Percentiles rank a stretch among this genome's conserved stretches.
Conservation (phyloP, 768 basidiomycete species). For the Rhizopogon sp. region DNA sequence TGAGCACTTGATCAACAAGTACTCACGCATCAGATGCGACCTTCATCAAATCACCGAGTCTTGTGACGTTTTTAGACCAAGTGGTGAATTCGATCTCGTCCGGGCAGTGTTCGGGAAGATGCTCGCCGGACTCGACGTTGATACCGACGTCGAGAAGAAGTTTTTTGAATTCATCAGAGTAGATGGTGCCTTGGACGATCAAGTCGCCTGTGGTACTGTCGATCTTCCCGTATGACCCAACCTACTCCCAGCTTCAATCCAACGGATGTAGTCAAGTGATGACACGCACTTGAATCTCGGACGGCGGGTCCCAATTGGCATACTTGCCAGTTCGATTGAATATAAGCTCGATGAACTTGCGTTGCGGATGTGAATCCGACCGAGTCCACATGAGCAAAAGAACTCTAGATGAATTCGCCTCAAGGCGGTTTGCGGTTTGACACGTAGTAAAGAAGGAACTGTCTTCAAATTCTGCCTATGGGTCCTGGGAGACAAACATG, state of each 20-base stretch:
- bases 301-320: slow-evolving; percentile 25
- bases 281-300: slow-evolving; percentile 12
- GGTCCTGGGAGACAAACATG: too few relatives aligned
- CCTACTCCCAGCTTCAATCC: not conserved
- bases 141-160: not conserved
- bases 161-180: not conserved
- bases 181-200: slow-evolving; percentile 15
- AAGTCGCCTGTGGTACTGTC: slow-evolving; percentile 17
- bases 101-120: slow-evolving; percentile 4
- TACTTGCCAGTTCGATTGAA: slow-evolving; percentile 17
- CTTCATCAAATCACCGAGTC: slow-evolving; percentile 1
- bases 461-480: too few relatives aligned
- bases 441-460: too few relatives aligned
- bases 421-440: too few relatives aligned
- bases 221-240: slow-evolving; percentile 22
- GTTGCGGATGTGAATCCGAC: slow-evolving; percentile 6
- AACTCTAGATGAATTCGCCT: too few relatives aligned
- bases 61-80: slow-evolving; percentile 5
- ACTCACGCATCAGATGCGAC: slow-evolving; percentile 8
- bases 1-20: not conserved
- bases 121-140: not conserved
- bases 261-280: not conserved
- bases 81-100: slow-evolving; percentile 10
- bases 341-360: slow-evolving; percentile 23
- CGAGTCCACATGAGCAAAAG: not conserved